Evolutionary conservation across 2,329 filamentous ascomycete genomes (phyloP).

Genomic region (Zasmidium citrigriseum): DNA sequence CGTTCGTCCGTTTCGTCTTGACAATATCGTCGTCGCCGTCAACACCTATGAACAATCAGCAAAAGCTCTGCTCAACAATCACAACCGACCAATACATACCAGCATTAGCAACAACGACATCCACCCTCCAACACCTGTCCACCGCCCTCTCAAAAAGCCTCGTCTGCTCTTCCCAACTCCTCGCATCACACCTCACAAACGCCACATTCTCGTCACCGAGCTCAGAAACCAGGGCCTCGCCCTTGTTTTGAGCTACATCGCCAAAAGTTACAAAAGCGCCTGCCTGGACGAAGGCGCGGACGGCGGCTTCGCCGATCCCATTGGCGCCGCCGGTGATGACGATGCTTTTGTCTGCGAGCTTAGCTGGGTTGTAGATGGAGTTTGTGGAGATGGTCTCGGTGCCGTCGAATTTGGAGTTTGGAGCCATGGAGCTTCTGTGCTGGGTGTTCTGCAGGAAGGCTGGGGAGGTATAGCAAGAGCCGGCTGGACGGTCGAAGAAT

Average conservation of each 20-base stretch:
- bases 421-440: too few relatives aligned
- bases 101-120: constrained; percentile 2
- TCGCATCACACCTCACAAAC: not conserved
- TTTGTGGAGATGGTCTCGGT: constrained; percentile 34
- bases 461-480: too few relatives aligned
- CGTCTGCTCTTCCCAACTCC: not conserved
- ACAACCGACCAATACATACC: not conserved
- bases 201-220: not conserved
- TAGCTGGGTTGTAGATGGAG: constrained; percentile 35
- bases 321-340: constrained; percentile 49
- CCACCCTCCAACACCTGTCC: not conserved
- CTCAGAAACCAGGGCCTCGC: not conserved
- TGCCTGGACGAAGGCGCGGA: not conserved
- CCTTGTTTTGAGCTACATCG: not conserved
- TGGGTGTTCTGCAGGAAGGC: too few relatives aligned
- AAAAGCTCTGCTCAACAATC: not conserved
- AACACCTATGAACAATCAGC: constrained; percentile 9
- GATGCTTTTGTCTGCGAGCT: constrained; percentile 46
- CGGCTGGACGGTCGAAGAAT: too few relatives aligned
- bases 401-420: not conserved
- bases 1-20: constrained; percentile 3
- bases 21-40: constrained; percentile 25
- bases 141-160: constrained; percentile 1
- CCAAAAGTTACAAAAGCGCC: constrained; percentile 1
- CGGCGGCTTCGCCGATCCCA: constrained; percentile 25